Percentiles rank a stretch among this genome's conserved stretches.
Evolutionary conservation across 495 filamentous ascomycete species (phyloP).

Genomic region (Penicillium simplicissimum): DNA sequence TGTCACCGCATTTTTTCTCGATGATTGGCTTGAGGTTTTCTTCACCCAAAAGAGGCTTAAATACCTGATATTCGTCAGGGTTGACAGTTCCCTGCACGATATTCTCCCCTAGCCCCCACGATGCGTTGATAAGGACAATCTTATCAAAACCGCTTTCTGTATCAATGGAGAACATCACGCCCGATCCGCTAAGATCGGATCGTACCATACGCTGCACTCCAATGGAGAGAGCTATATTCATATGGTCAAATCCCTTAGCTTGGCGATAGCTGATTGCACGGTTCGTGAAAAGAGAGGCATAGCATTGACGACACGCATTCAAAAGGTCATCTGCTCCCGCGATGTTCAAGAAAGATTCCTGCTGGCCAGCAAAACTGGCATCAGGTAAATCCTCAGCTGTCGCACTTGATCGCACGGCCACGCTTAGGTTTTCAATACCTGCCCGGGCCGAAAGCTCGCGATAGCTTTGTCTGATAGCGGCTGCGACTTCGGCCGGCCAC

Average conservation of each 20-base stretch:
- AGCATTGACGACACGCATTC: conserved; percentile 34
- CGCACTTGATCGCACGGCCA: conserved; percentile 40
- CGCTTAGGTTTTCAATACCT: conserved; percentile 30
- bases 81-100: conserved; percentile 39
- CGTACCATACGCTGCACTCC: conserved; percentile 42
- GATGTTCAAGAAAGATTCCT: conserved; percentile 36
- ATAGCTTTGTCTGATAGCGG: conserved; percentile 5
- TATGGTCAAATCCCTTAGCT: conserved; percentile 35
- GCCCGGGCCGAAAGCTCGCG: conserved; percentile 1
- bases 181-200: conserved; percentile 33
- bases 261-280: conserved; percentile 39
- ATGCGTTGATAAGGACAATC: conserved; percentile 38
- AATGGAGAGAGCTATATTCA: conserved; percentile 34
- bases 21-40: conserved; percentile 12
- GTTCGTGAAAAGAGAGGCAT: conserved; percentile 40
- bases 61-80: conserved; percentile 42
- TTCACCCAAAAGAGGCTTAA: conserved; percentile 27
- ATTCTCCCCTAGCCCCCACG: conserved; percentile 42
- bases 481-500: conserved; percentile 12
- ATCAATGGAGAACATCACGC: conserved; percentile 43
- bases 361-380: conserved; percentile 41
- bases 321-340: conserved; percentile 17
- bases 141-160: conserved; percentile 39
- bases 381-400: conserved; percentile 42
- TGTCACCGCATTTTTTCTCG: conserved; percentile 18